Evolutionary conservation across 371 early-diverging fungal genomes (phyloP), one percentile per base, ranked within the genome.

Genomic region (Rhizopus microsporus): DNA sequence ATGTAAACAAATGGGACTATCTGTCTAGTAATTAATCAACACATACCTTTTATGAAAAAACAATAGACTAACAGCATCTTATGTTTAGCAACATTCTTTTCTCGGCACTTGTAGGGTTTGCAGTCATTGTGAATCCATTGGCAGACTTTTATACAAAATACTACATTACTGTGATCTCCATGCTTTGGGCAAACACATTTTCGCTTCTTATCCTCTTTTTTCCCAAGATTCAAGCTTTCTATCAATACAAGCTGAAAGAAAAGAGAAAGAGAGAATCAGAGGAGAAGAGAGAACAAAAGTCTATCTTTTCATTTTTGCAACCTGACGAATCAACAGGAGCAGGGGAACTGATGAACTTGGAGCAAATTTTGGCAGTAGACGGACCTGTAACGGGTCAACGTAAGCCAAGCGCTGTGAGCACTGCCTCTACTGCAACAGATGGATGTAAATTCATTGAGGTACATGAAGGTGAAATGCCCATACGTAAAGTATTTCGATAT

Each of bases 1-100:
- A 53, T 81, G 82, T 38, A 75, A 76, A n/a, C 85, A 82, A 46
- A 84, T 84, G 56, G 83, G 82, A 0, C 60, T 84, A 35, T 82
- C 82, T 17, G 79, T 84, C 23, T 84, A 84, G 84, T 84, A 80
- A 80, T 82, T 77, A 5, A 9, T 31, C 16, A 15, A 15, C 4
- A 6, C 32, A 31, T n/a, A 29, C 38, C 34, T 30, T 30, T 38
- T 40, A 17, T 7, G 29, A 35, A 50, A 32, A 39, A 31, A 31
- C 51, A 4, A 49, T 15, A 16, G 16, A 51, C 23, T 54, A 13
- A 23, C 7, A 34, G 55, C 45, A 13, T 40, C 42, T 17, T 34
- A 34, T 3, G 8, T 32, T 38, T 58, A 83, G 82, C 45, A 84
- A 84, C 45, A 84, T 84, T 40, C 60, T 84, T 10, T 74, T 84